Evolutionary conservation across 139 green algal genomes (phyloP), one percentile per base, ranked within the genome.

Genomic region (Eudorina sp.): DNA sequence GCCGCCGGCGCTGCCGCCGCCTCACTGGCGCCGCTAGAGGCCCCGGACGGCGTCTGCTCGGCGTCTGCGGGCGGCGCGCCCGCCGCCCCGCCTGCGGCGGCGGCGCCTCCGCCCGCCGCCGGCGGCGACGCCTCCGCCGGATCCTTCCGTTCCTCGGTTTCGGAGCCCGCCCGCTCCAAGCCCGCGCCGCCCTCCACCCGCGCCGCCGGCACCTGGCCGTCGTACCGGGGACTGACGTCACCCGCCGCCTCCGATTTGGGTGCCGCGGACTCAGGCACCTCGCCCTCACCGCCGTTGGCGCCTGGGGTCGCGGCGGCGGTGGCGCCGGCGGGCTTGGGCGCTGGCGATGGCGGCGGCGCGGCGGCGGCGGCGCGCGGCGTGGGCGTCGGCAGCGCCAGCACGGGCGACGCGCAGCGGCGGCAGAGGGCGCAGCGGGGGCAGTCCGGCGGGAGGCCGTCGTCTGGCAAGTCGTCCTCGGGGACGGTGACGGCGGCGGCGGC

Each of bases 341-440:
- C n/a, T 13, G 46, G 8, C 46, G 75, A 31, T 14, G 60, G 29
- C 40, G 80, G 60, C 79, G 23, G 21, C 18, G 34, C 6, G 5
- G 25, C 23, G 23, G 53, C 41, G 77, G 51, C 34, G 38, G 77
- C 31, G 0, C 34, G 7, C 14, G 48, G 6, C 48, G 19, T 27
- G 53, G 13, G 7, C 29, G 80, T 27, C 60, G 80, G 80, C 27
- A 86, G 80, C 29, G 80, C 55, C 13, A 86, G 58, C 38, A 76
- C 27, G 2, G 80, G 80, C 31, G 25, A 34, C 5, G 40, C 62
- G 60, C 60, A 76, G 40, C 80, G 80, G 27, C 46, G 62, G 80
- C 80, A 86, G 1, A 86, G 80, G 11, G 80, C 80, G 60, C 80
- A 86, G 45, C 80, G 80, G 0, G 80, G 60, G 60, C 60, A 76